Percentiles rank a stretch among this genome's conserved stretches.
Conservation (phyloP, 805 yeast species). For the Candida namnaoensis region DNA sequence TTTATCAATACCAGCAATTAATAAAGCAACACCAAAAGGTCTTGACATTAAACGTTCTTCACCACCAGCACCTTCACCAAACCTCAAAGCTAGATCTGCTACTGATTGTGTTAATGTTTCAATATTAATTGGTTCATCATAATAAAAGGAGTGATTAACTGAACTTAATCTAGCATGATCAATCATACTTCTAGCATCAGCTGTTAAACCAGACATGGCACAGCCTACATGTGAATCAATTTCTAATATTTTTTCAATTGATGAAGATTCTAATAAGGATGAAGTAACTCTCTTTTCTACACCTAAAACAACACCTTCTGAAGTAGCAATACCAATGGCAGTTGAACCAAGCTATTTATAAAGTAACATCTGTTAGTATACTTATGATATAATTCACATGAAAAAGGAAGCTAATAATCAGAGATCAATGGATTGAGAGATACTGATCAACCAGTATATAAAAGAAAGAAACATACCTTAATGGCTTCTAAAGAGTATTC, state of each 20-base stretch:
- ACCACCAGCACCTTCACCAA: constrained; percentile 96
- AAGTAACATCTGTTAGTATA: neutral
- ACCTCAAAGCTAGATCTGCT: constrained; percentile 92
- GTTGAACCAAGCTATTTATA: constrained; percentile 67
- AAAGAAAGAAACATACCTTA: constrained; percentile 39
- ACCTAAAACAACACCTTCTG: constrained; percentile 92
- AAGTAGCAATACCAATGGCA: constrained; percentile 93
- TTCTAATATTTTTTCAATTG: constrained; percentile 94
- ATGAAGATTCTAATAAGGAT: constrained; percentile 78
- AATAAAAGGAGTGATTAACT: constrained; percentile 81
- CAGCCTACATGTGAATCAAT: constrained; percentile 93
- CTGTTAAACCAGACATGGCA: constrained; percentile 98
- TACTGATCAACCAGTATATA: too few species aligned
- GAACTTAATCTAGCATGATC: constrained; percentile 94
- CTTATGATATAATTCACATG: too few species aligned
- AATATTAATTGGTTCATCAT: constrained; percentile 86
- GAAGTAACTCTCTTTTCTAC: constrained; percentile 97
- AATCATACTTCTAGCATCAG: constrained; percentile 97
- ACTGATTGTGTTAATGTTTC: constrained; percentile 94
- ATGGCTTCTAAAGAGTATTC: constrained; percentile 97
- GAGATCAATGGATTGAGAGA: neutral
- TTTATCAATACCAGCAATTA: constrained; percentile 89
- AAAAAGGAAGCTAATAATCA: too few species aligned
- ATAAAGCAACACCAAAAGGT: constrained; percentile 96
- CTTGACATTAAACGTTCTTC: constrained; percentile 90